Percentiles rank a stretch among this genome's conserved stretches.
phyloP scores from a whole-genome alignment of 2,329 filamentous ascomycete species.

The Stachybotrys elegans region DNA sequence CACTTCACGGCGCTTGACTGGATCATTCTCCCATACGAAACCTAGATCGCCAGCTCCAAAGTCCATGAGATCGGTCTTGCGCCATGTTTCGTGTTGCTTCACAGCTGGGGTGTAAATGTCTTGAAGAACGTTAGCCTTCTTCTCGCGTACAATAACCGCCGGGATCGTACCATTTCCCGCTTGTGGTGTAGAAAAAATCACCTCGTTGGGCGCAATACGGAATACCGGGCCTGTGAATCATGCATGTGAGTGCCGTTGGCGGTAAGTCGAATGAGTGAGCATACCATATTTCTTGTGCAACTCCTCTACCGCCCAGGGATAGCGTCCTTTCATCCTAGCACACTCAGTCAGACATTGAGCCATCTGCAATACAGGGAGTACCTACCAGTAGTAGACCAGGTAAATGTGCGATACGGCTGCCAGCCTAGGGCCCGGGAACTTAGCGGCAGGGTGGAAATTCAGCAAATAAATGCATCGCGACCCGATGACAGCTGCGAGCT shows the following conservation, averaged over 20 bases:
- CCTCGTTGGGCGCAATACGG: background rate
- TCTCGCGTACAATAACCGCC: background rate
- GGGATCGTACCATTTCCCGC: background rate
- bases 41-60: background rate
- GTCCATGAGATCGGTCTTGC: background rate
- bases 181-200: background rate
- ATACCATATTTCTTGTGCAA: background rate
- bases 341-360: background rate
- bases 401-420: background rate
- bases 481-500: background rate
- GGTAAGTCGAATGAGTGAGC: background rate
- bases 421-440: background rate
- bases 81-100: background rate
- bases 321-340: background rate
- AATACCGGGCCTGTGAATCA: background rate
- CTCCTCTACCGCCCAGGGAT: background rate
- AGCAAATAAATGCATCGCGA: background rate
- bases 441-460: background rate
- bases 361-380: background rate
- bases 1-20: background rate
- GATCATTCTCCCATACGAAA: background rate
- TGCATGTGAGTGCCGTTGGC: background rate
- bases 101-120: background rate
- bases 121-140: background rate
- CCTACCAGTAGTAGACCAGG: background rate